Conservation (phyloP, 163 green algal genomes). For the Scenedesmus sp. region DNA sequence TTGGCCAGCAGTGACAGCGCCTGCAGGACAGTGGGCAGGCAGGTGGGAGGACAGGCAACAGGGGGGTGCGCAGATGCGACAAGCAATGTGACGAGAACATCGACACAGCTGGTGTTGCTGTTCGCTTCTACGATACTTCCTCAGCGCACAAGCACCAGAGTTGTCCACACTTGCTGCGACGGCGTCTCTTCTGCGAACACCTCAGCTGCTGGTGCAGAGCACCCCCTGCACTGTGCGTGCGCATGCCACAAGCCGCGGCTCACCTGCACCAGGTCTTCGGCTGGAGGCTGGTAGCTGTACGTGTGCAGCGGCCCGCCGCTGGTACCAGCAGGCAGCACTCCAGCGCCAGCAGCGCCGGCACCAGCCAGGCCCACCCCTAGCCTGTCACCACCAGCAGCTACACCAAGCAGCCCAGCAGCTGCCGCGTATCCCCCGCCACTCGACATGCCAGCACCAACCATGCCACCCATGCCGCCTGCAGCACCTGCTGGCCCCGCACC, state of each 20-base stretch:
- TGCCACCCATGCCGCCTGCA: background rate
- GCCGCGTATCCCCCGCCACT: background rate
- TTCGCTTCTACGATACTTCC: too few species aligned
- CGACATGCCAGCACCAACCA: background rate
- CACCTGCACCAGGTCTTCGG: conserved; percentile 76
- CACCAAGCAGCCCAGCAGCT: background rate
- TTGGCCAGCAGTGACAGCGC: conserved; percentile 74
- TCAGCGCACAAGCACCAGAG: too few species aligned
- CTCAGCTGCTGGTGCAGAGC: background rate
- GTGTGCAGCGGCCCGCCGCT: conserved; percentile 39
- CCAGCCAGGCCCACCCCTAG: background rate
- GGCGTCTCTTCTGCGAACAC: background rate
- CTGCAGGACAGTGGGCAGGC: background rate
- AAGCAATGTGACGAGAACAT: too few species aligned
- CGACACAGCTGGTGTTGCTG: too few species aligned
- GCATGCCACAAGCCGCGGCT: background rate
- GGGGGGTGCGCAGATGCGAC: too few species aligned
- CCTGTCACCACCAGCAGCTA: background rate
- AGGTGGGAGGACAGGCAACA: background rate
- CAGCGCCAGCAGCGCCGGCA: background rate
- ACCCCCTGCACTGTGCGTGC: too few species aligned
- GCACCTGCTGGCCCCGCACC: background rate
- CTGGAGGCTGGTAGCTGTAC: conserved; percentile 79
- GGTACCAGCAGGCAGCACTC: conserved; percentile 36
- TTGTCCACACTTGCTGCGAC: too few species aligned